These are phyloP conservation scores for Starmera stellimalicola DNA, from an alignment of 1,139 yeast species.

Conservation along the genomic window DNA sequence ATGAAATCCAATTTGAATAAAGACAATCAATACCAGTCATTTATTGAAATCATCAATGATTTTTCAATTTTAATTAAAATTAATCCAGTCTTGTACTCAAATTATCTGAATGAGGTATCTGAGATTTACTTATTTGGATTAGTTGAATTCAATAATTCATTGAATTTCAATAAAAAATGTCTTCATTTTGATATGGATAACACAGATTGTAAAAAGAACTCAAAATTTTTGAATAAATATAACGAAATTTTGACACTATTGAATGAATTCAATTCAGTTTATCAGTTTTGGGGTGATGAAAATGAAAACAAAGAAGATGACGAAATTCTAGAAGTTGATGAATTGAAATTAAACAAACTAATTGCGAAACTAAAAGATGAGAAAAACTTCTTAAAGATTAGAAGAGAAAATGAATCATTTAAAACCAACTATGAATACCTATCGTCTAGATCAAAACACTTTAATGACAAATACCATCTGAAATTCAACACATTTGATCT, in stretches of 20 bases:
- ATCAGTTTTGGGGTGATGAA: constrained; percentile 27
- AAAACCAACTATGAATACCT: constrained; percentile 12
- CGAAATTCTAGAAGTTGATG: constrained; percentile 10
- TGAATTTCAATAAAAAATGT: constrained; percentile 46
- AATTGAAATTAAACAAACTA: constrained; percentile 17
- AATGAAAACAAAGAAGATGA: constrained; percentile 15
- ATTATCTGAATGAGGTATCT: constrained; percentile 22
- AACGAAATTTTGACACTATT: constrained; percentile 18
- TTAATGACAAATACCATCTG: constrained; percentile 10
- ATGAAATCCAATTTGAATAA: constrained; percentile 15
- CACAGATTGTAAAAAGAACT: constrained; percentile 39
- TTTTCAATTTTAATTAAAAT: constrained; percentile 11
- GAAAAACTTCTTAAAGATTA: constrained; percentile 12
- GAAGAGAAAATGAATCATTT: constrained; percentile 15
- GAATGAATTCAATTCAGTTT: constrained; percentile 17
- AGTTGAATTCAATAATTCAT: constrained; percentile 40
- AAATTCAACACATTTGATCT: constrained; percentile 9
- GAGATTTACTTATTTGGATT: constrained; percentile 40
- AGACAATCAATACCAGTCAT: constrained; percentile 5
- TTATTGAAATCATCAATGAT: constrained; percentile 15
- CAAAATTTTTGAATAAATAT: constrained; percentile 42
- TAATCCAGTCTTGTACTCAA: constrained; percentile 9
- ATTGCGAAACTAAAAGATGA: constrained; percentile 4
- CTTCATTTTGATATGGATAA: constrained; percentile 63
- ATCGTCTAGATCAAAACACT: constrained; percentile 5